Conservation (phyloP, 2,329 filamentous ascomycete genomes). For the Leptographium wingfieldii region DNA sequence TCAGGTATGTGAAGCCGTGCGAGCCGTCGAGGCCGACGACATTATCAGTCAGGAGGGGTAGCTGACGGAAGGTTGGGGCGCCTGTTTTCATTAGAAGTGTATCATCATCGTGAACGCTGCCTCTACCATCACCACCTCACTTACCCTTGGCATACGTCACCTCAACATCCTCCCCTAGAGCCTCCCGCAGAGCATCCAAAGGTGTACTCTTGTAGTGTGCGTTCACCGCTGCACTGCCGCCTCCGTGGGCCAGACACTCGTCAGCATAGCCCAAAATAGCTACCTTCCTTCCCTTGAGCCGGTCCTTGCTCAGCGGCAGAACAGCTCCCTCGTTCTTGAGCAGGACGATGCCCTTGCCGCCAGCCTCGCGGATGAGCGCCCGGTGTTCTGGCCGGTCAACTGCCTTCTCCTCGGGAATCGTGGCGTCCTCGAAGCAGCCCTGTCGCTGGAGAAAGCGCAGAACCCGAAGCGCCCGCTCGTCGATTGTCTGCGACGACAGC, state of each 20-base stretch:
- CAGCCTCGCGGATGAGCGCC: conserved; percentile 46
- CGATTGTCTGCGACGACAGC: conserved; percentile 35
- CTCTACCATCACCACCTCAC: not conserved
- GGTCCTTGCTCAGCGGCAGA: conserved; percentile 39
- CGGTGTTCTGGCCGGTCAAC: conserved; percentile 46
- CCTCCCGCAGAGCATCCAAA: not conserved
- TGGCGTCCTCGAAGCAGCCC: conserved; percentile 44
- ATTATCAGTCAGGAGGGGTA: not conserved
- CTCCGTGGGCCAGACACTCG: conserved; percentile 53
- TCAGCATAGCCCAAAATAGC: conserved; percentile 56
- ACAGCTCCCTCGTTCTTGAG: conserved; percentile 49
- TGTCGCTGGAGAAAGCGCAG: conserved; percentile 48
- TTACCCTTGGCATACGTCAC: not conserved
- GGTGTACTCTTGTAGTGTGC: conserved; percentile 44
- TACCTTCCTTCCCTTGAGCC: conserved; percentile 40
- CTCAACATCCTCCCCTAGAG: not conserved
- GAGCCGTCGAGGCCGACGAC: not conserved
- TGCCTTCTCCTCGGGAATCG: conserved; percentile 43
- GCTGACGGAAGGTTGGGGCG: not conserved
- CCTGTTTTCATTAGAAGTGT: not conserved
- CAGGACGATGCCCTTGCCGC: conserved; percentile 48
- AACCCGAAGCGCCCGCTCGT: conserved; percentile 46
- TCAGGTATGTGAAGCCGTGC: not conserved
- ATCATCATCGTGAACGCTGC: no score
- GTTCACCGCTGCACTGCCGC: conserved; percentile 55